A percentile compares a stretch with the other conserved stretches of the same genome.
phyloP scores from a whole-genome alignment of 83 land plant genomes.

The Isoetes engelmannii region DNA sequence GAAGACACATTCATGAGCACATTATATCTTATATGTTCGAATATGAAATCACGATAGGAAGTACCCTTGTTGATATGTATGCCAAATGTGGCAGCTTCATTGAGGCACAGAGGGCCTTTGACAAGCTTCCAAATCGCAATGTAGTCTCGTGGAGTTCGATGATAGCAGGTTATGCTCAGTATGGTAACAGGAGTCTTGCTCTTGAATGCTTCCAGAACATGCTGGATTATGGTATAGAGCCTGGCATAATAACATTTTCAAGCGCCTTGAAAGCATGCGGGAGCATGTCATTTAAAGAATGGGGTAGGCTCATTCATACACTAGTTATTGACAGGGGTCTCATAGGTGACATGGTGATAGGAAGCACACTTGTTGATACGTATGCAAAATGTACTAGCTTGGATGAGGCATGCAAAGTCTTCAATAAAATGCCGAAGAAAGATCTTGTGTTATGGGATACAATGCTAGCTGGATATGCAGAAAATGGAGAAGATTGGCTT shows the following conservation, averaged over 20 bases:
- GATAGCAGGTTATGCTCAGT: constrained; percentile 10
- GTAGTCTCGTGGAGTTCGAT: too few species aligned
- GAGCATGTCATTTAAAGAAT: not conserved
- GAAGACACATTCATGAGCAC: too few species aligned
- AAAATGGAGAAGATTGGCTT: not conserved
- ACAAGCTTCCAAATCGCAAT: too few species aligned
- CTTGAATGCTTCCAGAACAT: too few species aligned
- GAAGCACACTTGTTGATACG: constrained; percentile 7
- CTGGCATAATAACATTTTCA: constrained; percentile 5
- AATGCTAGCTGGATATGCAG: constrained; percentile 15
- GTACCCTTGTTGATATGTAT: too few species aligned
- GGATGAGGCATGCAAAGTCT: constrained; percentile 5
- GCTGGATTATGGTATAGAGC: not conserved
- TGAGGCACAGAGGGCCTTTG: too few species aligned
- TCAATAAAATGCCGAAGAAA: not conserved
- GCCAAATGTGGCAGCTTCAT: too few species aligned
- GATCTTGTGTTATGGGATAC: constrained; percentile 8
- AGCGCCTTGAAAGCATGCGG: constrained; percentile 6
- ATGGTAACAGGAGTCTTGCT: too few species aligned
- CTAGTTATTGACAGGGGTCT: not conserved
- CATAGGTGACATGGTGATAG: not conserved
- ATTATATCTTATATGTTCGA: too few species aligned
- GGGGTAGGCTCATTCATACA: not conserved
- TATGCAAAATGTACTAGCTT: constrained; percentile 10
- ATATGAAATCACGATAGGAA: too few species aligned